phyloP scores from a whole-genome alignment of 306 rosid species.

The Abrus pulchellus region DNA sequence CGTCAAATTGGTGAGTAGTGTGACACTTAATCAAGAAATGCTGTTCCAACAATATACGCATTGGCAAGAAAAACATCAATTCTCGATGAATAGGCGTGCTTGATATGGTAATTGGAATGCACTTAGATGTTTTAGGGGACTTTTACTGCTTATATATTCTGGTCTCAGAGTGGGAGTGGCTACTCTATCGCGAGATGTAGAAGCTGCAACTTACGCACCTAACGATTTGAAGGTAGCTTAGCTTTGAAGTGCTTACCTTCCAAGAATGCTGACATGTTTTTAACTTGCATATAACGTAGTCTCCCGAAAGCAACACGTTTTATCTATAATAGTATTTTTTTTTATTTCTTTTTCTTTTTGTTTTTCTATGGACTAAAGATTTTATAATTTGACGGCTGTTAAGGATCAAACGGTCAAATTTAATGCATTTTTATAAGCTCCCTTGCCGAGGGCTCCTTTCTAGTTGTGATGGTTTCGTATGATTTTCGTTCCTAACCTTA shows the following conservation, averaged over 20 bases:
- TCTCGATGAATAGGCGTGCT: neutral
- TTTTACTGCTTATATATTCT: neutral
- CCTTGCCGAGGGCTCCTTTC: neutral
- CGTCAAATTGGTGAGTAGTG: neutral
- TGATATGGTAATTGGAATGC: neutral
- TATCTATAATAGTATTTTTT: neutral
- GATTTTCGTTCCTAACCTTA: neutral
- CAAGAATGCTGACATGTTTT: conserved; percentile 58
- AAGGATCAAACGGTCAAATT: conserved; percentile 7
- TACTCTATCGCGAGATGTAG: conserved; percentile 53
- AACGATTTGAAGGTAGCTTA: conserved; percentile 61
- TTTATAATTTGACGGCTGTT: neutral
- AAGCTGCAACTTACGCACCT: conserved; percentile 65
- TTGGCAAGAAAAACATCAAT: neutral
- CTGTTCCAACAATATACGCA: neutral
- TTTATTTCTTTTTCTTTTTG: neutral
- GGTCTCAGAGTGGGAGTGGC: neutral
- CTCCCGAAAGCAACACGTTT: conserved; percentile 47
- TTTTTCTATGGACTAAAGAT: neutral
- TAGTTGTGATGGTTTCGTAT: neutral
- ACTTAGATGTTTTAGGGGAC: neutral
- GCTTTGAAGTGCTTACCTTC: conserved; percentile 57
- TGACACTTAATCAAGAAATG: neutral
- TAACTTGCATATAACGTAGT: conserved; percentile 1
- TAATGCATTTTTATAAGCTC: neutral